Evolutionary conservation across 139 green algal genomes (phyloP), one percentile per base, ranked within the genome.

Genomic region (Chlamydomonas applanata): DNA sequence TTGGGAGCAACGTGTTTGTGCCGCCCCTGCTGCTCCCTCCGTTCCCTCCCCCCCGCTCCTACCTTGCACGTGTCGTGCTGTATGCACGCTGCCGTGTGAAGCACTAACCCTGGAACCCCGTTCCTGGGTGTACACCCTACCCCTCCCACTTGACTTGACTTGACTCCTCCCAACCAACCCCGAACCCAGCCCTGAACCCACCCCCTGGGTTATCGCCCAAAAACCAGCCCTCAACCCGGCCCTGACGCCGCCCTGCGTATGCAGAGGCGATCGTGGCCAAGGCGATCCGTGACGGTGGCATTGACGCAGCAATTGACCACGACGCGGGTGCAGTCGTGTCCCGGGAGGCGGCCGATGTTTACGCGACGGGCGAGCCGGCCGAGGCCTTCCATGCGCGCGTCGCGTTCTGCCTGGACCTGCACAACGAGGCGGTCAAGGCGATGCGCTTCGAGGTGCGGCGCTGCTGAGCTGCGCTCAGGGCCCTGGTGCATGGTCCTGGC

Each of bases 351-450:
- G 17, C 40, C 32, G 77, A 82, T 63, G 71, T 82, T 24, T 82
- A 82, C 57, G 54, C 32, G 4, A 82, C 22, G 35, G 35, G 25
- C 0, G 77, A 82, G 77, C 77, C 77, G 32, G 66, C 77, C n/a
- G 84, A 85, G 24, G 93, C 94, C 2, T 98, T 99, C 89, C 94
- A 99, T 76, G 93, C 90, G 5, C 92, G 95, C 78, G 92, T 96
- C 20, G 90, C 93, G 13, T 99, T 98, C 86, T 98, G 95, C 90
- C 82, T 99, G 46, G 93, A 99, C 84, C 85, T 97, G 30, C 93
- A 98, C 83, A 99, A 98, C 77, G 96, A 99, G 87, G 94, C 90
- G 11, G 68, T 89, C 46, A 82, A 83, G 76, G 74, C 78, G 20
- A 88, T 87, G 84, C 73, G 82, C 60, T 88, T 85, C 52, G 81